Evolutionary conservation across 148 eudicot genomes (phyloP), one percentile per base, ranked within the genome.

Genomic region (Rhododendron williamsianum): DNA sequence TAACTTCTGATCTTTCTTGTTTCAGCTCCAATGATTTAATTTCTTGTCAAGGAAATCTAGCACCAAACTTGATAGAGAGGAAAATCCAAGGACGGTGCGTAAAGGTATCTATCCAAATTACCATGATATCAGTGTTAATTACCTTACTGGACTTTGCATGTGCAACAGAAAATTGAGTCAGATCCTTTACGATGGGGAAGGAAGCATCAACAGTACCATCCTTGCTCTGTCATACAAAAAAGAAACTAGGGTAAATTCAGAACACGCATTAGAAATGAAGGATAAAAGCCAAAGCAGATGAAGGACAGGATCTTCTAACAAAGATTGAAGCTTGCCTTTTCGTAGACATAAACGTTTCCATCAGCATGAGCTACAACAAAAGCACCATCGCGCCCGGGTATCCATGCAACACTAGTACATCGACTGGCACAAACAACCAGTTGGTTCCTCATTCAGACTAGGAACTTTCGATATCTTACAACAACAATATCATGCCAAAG

Each of bases 311-410:
- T 54, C 51, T 78, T 38, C 60, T 11, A 41, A 76, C 46, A 27
- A 48, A 15, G 63, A 81, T 35, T 25, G 73, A 25, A 83, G 87
- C 91, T 87, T 86, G 86, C 91, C 91, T 89, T 89, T 74, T 89
- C 91, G 67, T 89, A 89, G 73, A 86, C 86, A 76, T 83, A 89
- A 81, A 89, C 45, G 85, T 86, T 89, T 86, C 91, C 91, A 86
- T 89, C 89, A 85, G 89, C 88, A 89, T 89, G 91, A 81, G 87
- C 91, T 81, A 89, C 91, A 83, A 89, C 88, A 84, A 89, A 89
- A 52, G 88, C 74, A 74, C 91, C 91, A 51, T 87, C 88, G n/a
- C 87, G 83, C 30, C 84, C 88, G 3, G 91, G 89, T 49, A 89
- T 81, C 91, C 91, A 89, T 80, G 87, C 85, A 81, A 87, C 82